Evolutionary conservation across 2,329 filamentous ascomycete species (phyloP).

Genomic region (Claviceps quebecensis): DNA sequence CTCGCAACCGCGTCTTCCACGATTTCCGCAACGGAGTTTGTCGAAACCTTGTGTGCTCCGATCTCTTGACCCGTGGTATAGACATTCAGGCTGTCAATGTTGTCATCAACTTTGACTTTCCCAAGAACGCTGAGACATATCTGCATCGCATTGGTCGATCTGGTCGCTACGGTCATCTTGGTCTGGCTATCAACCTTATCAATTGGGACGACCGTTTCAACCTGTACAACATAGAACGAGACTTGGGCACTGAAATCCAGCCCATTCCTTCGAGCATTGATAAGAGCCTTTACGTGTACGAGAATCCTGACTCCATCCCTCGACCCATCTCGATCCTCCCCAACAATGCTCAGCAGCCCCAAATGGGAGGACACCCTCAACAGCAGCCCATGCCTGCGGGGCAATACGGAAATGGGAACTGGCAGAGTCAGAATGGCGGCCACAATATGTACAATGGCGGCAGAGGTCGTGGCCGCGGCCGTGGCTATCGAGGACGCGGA

Average conservation of each 20-base stretch:
- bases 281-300: conserved; percentile 97
- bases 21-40: conserved; percentile 97
- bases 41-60: conserved; percentile 95
- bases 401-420: conserved; percentile 29
- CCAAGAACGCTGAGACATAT: conserved; percentile 98
- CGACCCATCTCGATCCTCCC: conserved; percentile 51
- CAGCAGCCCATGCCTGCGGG: conserved; percentile 11
- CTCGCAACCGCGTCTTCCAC: conserved; percentile 96
- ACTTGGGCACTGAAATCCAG: conserved; percentile 92
- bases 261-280: conserved; percentile 91
- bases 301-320: conserved; percentile 88
- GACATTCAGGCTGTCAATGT: conserved; percentile 99
- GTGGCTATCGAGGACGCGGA: conserved; percentile 25
- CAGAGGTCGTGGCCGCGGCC: conserved; percentile 23
- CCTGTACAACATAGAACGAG: conserved; percentile 95
- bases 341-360: conserved; percentile 17
- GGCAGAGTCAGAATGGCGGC: conserved; percentile 26
- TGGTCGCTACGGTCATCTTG: conserved; percentile 89
- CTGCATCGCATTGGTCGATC: conserved; percentile 96
- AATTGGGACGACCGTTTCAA: conserved; percentile 99
- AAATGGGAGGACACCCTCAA: conserved; percentile 13
- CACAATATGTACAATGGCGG: conserved; percentile 21
- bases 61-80: conserved; percentile 93
- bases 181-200: conserved; percentile 96
- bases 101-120: conserved; percentile 99